Evolutionary conservation across 257 asterid species (phyloP).

Genomic region (Craterostigma plantagineum): DNA sequence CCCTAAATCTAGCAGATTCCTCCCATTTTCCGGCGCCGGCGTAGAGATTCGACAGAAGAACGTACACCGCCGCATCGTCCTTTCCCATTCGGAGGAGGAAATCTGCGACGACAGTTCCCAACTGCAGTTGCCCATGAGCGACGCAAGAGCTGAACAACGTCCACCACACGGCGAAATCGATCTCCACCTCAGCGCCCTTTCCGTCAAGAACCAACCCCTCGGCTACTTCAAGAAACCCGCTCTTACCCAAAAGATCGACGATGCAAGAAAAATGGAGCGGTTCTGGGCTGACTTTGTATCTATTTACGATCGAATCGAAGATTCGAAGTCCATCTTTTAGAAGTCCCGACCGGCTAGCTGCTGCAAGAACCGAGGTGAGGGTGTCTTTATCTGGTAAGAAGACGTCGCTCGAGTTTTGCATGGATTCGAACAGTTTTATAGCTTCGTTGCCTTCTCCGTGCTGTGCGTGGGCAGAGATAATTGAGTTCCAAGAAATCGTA

Average conservation of each 20-base stretch:
- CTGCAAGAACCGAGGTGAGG: slow-evolving; percentile 69
- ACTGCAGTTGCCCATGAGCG: slow-evolving; percentile 39
- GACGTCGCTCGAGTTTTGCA: slow-evolving; percentile 22
- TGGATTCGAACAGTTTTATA: slow-evolving; percentile 35
- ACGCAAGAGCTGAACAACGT: slow-evolving; percentile 52
- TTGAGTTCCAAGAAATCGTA: slow-evolving; percentile 58
- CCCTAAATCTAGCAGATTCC: slow-evolving; percentile 59
- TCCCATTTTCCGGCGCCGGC: slow-evolving; percentile 75
- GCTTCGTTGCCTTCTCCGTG: slow-evolving; percentile 68
- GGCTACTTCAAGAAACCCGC: slow-evolving; percentile 56
- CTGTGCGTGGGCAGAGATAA: slow-evolving; percentile 58
- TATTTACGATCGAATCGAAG: slow-evolving; percentile 36
- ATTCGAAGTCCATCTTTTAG: slow-evolving; percentile 41
- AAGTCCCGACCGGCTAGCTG: slow-evolving; percentile 77
- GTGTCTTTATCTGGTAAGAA: slow-evolving; percentile 59
- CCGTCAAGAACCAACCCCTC: slow-evolving; percentile 19
- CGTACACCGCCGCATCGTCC: slow-evolving; percentile 44
- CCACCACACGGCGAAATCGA: slow-evolving; percentile 66
- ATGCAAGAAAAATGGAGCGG: slow-evolving; percentile 55
- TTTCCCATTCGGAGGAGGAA: slow-evolving; percentile 37
- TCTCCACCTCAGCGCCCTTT: slow-evolving; percentile 14
- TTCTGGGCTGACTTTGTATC: slow-evolving; percentile 32
- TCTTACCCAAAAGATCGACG: slow-evolving; percentile 56
- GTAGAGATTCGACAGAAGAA: slow-evolving; percentile 54
- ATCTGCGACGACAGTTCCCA: slow-evolving; percentile 44